Conservation (phyloP, 805 yeast genomes). For the Nakazawaea ambrosiae region DNA sequence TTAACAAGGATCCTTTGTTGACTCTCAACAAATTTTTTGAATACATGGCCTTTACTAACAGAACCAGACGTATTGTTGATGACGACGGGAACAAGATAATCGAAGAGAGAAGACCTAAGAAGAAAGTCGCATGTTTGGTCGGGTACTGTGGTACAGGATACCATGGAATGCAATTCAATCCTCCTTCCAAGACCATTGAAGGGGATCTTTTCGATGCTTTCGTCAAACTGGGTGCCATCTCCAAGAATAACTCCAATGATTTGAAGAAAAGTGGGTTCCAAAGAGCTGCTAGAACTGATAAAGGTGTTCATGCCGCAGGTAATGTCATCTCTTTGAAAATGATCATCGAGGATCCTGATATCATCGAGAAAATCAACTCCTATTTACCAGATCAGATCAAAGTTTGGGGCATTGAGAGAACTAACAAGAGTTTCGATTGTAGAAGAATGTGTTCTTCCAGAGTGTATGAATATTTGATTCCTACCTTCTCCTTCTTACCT, state of each 20-base stretch:
- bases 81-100: slow-evolving; percentile 55
- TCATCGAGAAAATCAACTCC: slow-evolving; percentile 65
- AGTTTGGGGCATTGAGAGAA: slow-evolving; percentile 88
- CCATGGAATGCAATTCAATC: slow-evolving; percentile 93
- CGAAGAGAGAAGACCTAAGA: slow-evolving; percentile 69
- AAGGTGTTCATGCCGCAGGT: slow-evolving; percentile 98
- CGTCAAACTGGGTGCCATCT: slow-evolving; percentile 80
- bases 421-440: slow-evolving; percentile 88
- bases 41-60: slow-evolving; percentile 1
- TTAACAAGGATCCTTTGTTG: slow-evolving; percentile 2
- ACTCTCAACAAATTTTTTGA: background rate
- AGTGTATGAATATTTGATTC: slow-evolving; percentile 87
- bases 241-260: slow-evolving; percentile 81
- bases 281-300: slow-evolving; percentile 87
- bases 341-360: slow-evolving; percentile 75
- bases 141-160: slow-evolving; percentile 97
- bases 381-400: slow-evolving; percentile 80
- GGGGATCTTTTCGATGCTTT: slow-evolving; percentile 82
- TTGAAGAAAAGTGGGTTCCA: slow-evolving; percentile 81
- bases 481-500: slow-evolving; percentile 83
- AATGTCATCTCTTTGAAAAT: slow-evolving; percentile 80
- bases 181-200: slow-evolving; percentile 84
- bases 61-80: slow-evolving; percentile 40
- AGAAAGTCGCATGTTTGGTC: slow-evolving; percentile 81
- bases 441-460: slow-evolving; percentile 95